phyloP scores from a whole-genome alignment of 106 monocot species.

The Amphibolis antarctica region DNA sequence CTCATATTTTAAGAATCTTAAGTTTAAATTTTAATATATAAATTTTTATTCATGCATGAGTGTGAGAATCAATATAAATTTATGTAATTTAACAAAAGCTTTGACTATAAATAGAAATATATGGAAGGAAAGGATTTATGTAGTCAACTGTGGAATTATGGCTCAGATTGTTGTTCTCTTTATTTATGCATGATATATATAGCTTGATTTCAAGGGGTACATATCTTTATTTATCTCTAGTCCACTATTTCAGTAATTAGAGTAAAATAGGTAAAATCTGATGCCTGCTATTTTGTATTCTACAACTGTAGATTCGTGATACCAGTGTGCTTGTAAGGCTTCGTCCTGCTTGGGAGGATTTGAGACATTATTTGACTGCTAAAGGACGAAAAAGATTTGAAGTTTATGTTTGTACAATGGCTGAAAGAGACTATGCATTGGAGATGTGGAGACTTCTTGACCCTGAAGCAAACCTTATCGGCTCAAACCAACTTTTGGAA shows the following conservation, averaged over 20 bases:
- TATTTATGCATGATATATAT: too few relatives aligned
- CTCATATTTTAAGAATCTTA: too few relatives aligned
- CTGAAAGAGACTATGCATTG: conserved; percentile 93
- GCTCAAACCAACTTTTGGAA: conserved; percentile 41
- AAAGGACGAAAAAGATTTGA: conserved; percentile 97
- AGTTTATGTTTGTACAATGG: conserved; percentile 98
- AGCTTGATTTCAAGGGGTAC: too few relatives aligned
- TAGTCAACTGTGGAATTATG: too few relatives aligned
- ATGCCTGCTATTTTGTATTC: neutral
- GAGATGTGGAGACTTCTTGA: conserved; percentile 99
- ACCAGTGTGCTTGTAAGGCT: conserved; percentile 90
- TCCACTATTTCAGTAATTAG: neutral
- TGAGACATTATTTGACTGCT: conserved; percentile 84
- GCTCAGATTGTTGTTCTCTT: too few relatives aligned
- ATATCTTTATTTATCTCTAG: neutral
- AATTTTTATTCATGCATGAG: too few relatives aligned
- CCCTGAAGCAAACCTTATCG: conserved; percentile 69
- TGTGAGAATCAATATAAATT: too few relatives aligned
- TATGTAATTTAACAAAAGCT: too few relatives aligned
- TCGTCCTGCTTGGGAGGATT: conserved; percentile 90
- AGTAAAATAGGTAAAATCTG: too few relatives aligned
- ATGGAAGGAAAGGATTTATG: too few relatives aligned
- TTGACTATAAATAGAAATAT: too few relatives aligned
- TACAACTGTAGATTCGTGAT: conserved; percentile 39
- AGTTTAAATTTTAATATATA: too few relatives aligned